A percentile compares a stretch with the other conserved stretches of the same genome.
phyloP scores from a whole-genome alignment of 345 rosid species.

The Pugionium cornutum region DNA sequence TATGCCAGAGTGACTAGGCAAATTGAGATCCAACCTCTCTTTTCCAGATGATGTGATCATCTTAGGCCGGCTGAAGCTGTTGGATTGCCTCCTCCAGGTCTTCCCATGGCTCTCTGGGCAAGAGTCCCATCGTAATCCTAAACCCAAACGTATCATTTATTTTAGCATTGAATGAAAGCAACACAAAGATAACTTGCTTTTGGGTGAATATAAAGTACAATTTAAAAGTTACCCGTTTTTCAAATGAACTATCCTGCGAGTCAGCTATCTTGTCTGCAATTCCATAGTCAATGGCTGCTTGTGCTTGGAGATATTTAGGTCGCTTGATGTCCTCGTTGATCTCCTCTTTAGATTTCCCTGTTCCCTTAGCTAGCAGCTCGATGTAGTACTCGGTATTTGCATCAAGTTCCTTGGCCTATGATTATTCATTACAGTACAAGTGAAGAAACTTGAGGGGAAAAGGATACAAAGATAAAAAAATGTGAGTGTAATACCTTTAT shows the following conservation, averaged over 20 bases:
- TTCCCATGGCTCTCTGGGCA: constrained; percentile 69
- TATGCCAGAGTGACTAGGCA: not conserved
- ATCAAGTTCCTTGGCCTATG: constrained; percentile 82
- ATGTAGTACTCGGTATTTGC: constrained; percentile 64
- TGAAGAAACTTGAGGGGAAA: not conserved
- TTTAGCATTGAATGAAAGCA: constrained; percentile 30
- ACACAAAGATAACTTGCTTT: constrained; percentile 19
- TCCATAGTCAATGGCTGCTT: constrained; percentile 83
- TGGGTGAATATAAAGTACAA: not conserved
- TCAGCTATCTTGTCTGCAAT: constrained; percentile 75
- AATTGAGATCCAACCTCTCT: constrained; percentile 4
- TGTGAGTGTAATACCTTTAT: too few relatives aligned
- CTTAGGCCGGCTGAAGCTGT: constrained; percentile 61
- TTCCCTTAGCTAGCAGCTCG: constrained; percentile 75
- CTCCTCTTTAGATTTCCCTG: constrained; percentile 79
- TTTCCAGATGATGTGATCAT: constrained; percentile 39
- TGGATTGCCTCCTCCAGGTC: constrained; percentile 59
- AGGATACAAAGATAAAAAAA: too few relatives aligned
- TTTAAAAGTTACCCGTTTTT: constrained; percentile 54
- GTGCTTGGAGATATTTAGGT: constrained; percentile 65
- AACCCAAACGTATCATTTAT: constrained; percentile 4
- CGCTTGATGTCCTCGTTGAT: constrained; percentile 66
- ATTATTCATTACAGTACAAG: constrained; percentile 19
- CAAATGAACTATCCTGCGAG: constrained; percentile 57
- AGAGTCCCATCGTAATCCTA: too few relatives aligned